phyloP scores from a whole-genome alignment of 2,329 filamentous ascomycete species.

The Botrytis deweyae region DNA sequence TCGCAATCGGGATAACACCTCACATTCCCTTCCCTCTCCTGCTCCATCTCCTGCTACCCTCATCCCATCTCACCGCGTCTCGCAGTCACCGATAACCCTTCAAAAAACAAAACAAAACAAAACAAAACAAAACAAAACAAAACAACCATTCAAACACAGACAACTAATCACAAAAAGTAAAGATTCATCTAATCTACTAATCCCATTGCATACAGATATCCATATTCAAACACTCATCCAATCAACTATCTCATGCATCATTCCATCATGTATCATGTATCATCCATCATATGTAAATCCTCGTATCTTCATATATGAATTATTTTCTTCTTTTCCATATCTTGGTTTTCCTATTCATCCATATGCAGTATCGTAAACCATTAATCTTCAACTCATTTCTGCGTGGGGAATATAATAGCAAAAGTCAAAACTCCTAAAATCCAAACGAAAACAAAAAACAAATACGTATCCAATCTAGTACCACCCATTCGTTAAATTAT shows the following conservation, averaged over 20 bases:
- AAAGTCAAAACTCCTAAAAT: not conserved
- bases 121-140: not conserved
- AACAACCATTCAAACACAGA: not conserved
- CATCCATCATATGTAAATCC: not conserved
- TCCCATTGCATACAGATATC: not conserved
- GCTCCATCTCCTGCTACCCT: not conserved
- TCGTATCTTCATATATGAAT: not conserved
- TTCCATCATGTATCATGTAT: not conserved
- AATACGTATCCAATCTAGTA: slow-evolving; percentile 2
- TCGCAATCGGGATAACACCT: not conserved
- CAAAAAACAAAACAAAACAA: not conserved
- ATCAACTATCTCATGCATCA: not conserved
- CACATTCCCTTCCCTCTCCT: not conserved
- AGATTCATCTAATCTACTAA: not conserved
- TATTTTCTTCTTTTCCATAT: not conserved
- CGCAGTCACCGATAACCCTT: not conserved
- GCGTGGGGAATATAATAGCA: not conserved
- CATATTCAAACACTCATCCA: not conserved
- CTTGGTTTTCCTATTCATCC: not conserved
- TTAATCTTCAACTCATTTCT: slow-evolving; percentile 1
- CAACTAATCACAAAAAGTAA: not conserved
- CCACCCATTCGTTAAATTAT: not conserved
- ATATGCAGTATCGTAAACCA: not conserved
- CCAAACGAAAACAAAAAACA: not conserved
- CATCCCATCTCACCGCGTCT: not conserved